Conservation (phyloP, 192 early-diverging fungal species). For the Linnemannia hyalina region DNA sequence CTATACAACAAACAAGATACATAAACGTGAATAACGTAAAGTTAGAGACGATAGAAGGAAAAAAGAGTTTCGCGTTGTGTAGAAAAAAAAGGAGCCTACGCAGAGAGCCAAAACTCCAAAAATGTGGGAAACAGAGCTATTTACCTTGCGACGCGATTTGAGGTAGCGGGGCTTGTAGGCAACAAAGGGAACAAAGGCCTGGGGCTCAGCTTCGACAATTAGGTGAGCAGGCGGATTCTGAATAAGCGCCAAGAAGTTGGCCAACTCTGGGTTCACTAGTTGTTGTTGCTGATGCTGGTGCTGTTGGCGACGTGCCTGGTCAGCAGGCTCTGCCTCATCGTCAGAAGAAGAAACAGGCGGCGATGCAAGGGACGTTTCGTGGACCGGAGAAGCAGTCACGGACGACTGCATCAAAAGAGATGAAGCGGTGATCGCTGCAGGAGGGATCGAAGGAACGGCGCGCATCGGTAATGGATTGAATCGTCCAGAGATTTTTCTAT, state of each 20-base stretch:
- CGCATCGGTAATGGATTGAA: background rate
- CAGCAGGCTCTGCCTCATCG: background rate
- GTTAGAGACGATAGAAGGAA: background rate
- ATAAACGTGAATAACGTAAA: too few species aligned
- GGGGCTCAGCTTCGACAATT: conserved; percentile 5
- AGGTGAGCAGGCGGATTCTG: conserved; percentile 5
- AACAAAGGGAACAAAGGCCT: conserved; percentile 16
- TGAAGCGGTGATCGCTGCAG: background rate
- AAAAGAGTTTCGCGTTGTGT: background rate
- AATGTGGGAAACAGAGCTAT: background rate
- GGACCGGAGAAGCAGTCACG: background rate
- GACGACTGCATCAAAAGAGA: background rate
- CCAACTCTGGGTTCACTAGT: background rate
- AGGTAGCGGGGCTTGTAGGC: conserved; percentile 29
- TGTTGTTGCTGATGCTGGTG: background rate
- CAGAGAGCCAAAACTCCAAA: background rate
- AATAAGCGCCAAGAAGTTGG: conserved; percentile 9
- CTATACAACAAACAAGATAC: background rate
- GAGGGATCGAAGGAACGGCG: background rate
- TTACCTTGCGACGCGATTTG: conserved; percentile 24
- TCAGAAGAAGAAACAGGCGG: conserved; percentile 1
- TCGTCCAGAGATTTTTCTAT: background rate
- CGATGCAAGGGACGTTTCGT: background rate
- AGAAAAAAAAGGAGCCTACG: background rate
- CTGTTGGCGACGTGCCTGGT: background rate